These are phyloP conservation scores for Hypomyces rosellus DNA, from an alignment of 2,329 filamentous ascomycete genomes.

Conservation along the genomic window DNA sequence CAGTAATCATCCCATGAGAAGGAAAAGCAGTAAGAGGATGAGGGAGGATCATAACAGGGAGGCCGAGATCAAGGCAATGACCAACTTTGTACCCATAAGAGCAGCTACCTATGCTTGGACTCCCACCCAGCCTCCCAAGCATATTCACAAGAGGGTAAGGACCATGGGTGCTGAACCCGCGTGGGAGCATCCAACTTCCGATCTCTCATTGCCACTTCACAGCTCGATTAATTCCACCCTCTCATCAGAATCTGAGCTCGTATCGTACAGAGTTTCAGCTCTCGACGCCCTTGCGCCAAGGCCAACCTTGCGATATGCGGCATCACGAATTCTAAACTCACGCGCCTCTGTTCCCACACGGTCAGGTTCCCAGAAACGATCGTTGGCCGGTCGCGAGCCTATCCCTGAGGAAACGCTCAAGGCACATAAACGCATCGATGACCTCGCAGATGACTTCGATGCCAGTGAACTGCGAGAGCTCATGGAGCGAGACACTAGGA, in stretches of 20 bases:
- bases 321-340: conserved; percentile 50
- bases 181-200: conserved; percentile 58
- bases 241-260: conserved; percentile 65
- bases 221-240: conserved; percentile 72
- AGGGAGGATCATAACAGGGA: conserved; percentile 72
- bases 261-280: conserved; percentile 71
- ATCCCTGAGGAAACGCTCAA: conserved; percentile 56
- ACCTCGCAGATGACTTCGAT: conserved; percentile 79
- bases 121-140: conserved; percentile 52
- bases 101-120: conserved; percentile 54
- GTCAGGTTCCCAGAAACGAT: conserved; percentile 45
- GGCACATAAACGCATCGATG: conserved; percentile 56
- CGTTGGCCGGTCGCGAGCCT: conserved; percentile 43
- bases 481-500: conserved; percentile 80
- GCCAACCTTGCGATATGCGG: conserved; percentile 71
- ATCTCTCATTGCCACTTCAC: conserved; percentile 66
- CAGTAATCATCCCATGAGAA: conserved; percentile 54
- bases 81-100: conserved; percentile 59
- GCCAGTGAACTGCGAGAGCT: conserved; percentile 78
- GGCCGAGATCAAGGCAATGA: conserved; percentile 78
- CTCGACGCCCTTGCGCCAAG: conserved; percentile 79
- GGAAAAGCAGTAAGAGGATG: conserved; percentile 71
- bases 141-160: conserved; percentile 60
- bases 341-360: conserved; percentile 41
- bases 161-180: conserved; percentile 44